phyloP scores from a whole-genome alignment of 805 yeast species.

The Priceomyces melissophilus region DNA sequence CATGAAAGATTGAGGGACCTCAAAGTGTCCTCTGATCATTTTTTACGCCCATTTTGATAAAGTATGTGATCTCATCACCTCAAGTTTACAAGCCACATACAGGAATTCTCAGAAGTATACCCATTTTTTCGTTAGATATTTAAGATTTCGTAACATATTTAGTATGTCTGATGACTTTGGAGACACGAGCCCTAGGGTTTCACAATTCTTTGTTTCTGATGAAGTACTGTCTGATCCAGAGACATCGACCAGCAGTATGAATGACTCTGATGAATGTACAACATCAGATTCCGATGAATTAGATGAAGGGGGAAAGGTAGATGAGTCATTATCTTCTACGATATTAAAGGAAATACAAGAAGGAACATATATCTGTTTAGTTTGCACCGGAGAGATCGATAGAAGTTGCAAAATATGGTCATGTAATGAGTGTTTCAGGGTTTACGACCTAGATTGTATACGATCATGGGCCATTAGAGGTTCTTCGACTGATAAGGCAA shows the following conservation, averaged over 20 bases:
- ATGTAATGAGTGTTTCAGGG: slow-evolving; percentile 74
- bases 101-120: no score
- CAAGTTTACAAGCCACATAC: no score
- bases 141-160: no score
- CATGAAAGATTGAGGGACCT: no score
- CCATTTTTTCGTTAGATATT: no score
- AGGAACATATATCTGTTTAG: slow-evolving; percentile 78
- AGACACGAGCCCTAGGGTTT: no score
- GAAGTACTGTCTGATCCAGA: neutral
- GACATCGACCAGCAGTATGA: neutral
- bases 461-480: slow-evolving; percentile 83
- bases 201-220: no score
- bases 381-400: slow-evolving; percentile 82
- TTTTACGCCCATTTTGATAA: no score
- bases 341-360: slow-evolving; percentile 57
- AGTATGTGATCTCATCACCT: no score
- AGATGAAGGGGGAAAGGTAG: slow-evolving; percentile 4
- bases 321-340: slow-evolving; percentile 23
- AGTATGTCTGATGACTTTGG: no score
- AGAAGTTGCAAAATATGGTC: slow-evolving; percentile 69
- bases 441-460: slow-evolving; percentile 82
- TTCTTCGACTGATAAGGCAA: slow-evolving; percentile 53
- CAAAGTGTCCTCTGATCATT: no score
- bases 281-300: slow-evolving; percentile 4
- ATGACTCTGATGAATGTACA: neutral